phyloP scores from a whole-genome alignment of 352 stramenopile genomes.

The Globisporangium splendens region DNA sequence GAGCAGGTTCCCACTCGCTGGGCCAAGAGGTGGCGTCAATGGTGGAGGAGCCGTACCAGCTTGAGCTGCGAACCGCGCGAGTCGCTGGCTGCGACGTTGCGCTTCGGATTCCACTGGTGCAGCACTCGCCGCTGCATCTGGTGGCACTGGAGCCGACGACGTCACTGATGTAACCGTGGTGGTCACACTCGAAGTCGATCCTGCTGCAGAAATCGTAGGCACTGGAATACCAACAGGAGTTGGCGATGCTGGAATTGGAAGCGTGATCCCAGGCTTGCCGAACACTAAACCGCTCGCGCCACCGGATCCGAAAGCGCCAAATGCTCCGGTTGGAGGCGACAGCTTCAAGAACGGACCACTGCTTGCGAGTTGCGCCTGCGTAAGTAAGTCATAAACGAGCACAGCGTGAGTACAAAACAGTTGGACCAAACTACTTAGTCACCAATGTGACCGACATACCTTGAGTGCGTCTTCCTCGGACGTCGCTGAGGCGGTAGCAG shows the following conservation, averaged over 20 bases:
- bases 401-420: background rate
- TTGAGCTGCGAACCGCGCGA: constrained; percentile 34
- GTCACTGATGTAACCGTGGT: background rate
- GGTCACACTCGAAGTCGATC: background rate
- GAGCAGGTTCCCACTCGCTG: constrained; percentile 13
- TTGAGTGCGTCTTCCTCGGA: constrained; percentile 7
- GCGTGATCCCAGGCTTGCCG: constrained; percentile 67
- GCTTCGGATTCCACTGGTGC: constrained; percentile 21
- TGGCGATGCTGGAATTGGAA: constrained; percentile 58
- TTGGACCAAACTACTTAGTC: background rate
- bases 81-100: constrained; percentile 43
- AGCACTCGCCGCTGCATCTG: background rate
- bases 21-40: constrained; percentile 5
- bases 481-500: background rate
- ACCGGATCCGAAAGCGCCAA: constrained; percentile 48
- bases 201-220: background rate
- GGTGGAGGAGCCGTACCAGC: constrained; percentile 11
- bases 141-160: background rate
- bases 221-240: constrained; percentile 18
- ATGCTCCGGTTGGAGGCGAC: constrained; percentile 19
- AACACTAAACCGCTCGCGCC: constrained; percentile 62
- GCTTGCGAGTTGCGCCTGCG: constrained; percentile 10
- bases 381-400: constrained; percentile 4
- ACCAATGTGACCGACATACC: background rate
- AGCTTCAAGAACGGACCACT: constrained; percentile 33